Percentiles rank a stretch among this genome's conserved stretches.
Evolutionary conservation across 441 rosid species (phyloP).

Genomic region (Populus hybrid): DNA sequence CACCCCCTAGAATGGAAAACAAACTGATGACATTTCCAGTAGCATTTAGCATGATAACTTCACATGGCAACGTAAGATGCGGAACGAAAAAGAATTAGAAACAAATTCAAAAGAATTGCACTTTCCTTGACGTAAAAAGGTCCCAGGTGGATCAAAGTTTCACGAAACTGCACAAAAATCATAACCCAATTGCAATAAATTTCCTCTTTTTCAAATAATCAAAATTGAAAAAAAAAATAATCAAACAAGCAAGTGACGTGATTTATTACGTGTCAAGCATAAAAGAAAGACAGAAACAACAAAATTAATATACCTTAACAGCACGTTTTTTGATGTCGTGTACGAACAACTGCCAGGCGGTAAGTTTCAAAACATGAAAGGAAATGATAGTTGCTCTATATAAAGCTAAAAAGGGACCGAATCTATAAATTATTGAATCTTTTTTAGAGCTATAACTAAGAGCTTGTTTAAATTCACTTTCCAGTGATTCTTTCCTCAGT

Average conservation of each 20-base stretch:
- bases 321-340: constrained; percentile 77
- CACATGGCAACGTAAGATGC: neutral
- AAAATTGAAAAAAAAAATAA: neutral
- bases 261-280: neutral
- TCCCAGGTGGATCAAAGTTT: constrained; percentile 81
- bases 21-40: neutral
- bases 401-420: constrained; percentile 85
- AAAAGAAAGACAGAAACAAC: neutral
- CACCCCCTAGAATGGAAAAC: neutral
- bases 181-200: constrained; percentile 8
- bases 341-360: constrained; percentile 71
- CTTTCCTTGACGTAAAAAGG: constrained; percentile 96
- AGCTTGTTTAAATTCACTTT: constrained; percentile 79
- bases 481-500: constrained; percentile 91
- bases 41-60: neutral
- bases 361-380: constrained; percentile 67
- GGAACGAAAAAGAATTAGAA: neutral
- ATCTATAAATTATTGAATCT: constrained; percentile 53
- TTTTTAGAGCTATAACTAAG: constrained; percentile 69
- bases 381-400: constrained; percentile 92
- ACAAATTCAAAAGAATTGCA: constrained; percentile 1
- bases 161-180: constrained; percentile 68
- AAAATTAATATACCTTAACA: constrained; percentile 47
- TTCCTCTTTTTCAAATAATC: neutral
- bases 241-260: neutral